Evolutionary conservation across 495 filamentous ascomycete genomes (phyloP), one percentile per base, ranked within the genome.

Genomic region (Parachaetomium inaequale): DNA sequence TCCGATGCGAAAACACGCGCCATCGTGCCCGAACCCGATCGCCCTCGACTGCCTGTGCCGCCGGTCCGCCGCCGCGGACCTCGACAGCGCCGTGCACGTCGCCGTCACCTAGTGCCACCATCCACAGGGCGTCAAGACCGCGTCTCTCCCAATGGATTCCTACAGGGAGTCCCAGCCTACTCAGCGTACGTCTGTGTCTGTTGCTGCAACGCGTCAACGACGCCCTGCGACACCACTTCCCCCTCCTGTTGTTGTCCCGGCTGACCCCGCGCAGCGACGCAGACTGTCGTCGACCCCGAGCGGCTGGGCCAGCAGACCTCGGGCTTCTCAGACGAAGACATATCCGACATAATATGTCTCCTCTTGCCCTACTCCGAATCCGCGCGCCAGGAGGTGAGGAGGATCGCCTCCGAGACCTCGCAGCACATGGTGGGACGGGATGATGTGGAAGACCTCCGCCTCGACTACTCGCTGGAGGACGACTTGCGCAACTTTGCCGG

Each of bases 321-420:
- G 23, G 89, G 88, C 28, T 82, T 94, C 14, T 87, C 81, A 52
- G 89, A 91, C 45, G 77, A 91, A 62, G 93, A 96, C 67, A 81
- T 92, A 31, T 80, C 89, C 31, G 93, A 96, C 66, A 90, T 97
- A 62, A 83, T 97, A 54, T 95, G 91, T 74, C 87, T 96, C 50
- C 82, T 98, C 4, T 85, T 94, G 61, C 93, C 94, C 2, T 83
- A 82, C 54, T 90, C 92, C 0, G 80, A 82, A 42, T 78, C 82
- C 7, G 92, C 94, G 3, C 85, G 85, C 66, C 74, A 78, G 57
- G 87, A 90, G 51, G 86, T 96, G 15, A 73, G 76, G 43, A 66
- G 73, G 0, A 81, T 88, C 47, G 82, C 82, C 25, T 28, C 64
- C 52, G 71, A 76, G 58, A 76, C 70, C 40, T 70, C 73, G 42